Evolutionary conservation across 2,329 filamentous ascomycete genomes (phyloP).

Genomic region (Aulographum hederae): DNA sequence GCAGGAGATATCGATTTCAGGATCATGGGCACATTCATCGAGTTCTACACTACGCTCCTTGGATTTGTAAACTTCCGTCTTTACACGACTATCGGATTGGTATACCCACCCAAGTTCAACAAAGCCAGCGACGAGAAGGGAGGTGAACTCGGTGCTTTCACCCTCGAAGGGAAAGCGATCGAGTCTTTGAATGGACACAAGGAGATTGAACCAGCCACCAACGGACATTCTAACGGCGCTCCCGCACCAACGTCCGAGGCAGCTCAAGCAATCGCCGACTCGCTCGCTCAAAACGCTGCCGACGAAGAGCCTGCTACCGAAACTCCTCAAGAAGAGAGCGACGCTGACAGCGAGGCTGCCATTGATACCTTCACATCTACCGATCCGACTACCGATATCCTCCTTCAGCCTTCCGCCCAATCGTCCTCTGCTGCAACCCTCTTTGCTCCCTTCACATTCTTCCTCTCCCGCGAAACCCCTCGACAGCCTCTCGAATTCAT

Average conservation of each 20-base stretch:
- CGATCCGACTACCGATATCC: constrained; percentile 66
- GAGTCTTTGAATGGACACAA: constrained; percentile 10
- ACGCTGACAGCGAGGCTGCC: constrained; percentile 21
- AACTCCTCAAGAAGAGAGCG: constrained; percentile 13
- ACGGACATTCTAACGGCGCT: constrained; percentile 8
- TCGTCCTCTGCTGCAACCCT: constrained; percentile 53
- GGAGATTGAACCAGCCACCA: constrained; percentile 10
- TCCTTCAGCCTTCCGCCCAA: constrained; percentile 58
- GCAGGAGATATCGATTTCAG: constrained; percentile 92
- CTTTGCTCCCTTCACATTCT: constrained; percentile 81
- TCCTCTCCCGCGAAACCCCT: constrained; percentile 83
- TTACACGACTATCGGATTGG: constrained; percentile 77
- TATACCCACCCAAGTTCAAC: constrained; percentile 94
- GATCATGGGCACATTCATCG: constrained; percentile 98
- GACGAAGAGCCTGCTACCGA: constrained; percentile 1
- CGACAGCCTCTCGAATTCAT: constrained; percentile 83
- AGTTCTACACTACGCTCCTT: constrained; percentile 94
- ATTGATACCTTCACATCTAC: constrained; percentile 87
- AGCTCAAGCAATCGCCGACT: constrained; percentile 30
- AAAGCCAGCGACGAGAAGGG: constrained; percentile 70
- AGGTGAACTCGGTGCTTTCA: constrained; percentile 80
- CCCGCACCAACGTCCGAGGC: constrained; percentile 15
- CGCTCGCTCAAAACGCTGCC: constrained; percentile 14
- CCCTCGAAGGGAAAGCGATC: constrained; percentile 57
- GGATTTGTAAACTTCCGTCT: constrained; percentile 93